Conservation (phyloP, 1,284 basidiomycete species). For the Dichomitus squalens region DNA sequence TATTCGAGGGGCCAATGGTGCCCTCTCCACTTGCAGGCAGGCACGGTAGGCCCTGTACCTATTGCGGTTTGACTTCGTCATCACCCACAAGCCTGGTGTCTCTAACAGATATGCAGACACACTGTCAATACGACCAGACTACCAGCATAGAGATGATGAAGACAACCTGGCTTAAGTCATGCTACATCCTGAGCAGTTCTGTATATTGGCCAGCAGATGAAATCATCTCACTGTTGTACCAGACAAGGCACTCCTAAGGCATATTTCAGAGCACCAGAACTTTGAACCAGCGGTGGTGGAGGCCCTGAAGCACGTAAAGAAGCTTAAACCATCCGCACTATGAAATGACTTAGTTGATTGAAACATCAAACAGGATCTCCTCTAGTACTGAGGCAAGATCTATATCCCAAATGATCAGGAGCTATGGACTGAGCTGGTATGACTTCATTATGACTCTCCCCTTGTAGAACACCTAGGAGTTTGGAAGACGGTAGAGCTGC, state of each 20-base stretch:
- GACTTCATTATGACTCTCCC: not conserved
- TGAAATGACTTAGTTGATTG: not conserved
- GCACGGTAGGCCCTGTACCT: conserved; percentile 43
- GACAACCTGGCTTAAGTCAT: no score
- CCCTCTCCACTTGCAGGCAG: conserved; percentile 39
- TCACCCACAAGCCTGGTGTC: no score
- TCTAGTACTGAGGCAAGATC: conserved; percentile 41
- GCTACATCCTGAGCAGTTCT: conserved; percentile 18
- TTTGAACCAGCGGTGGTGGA: no score
- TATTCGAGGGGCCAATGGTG: no score
- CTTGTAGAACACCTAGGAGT: not conserved
- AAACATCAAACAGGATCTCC: not conserved
- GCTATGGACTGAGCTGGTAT: not conserved
- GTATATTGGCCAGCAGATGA: no score
- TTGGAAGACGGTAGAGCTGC: not conserved
- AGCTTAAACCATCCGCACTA: not conserved
- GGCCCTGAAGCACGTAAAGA: not conserved
- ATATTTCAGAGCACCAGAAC: no score
- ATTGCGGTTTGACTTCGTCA: conserved; percentile 39
- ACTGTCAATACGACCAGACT: conserved; percentile 40
- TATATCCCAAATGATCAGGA: not conserved
- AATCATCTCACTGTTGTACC: not conserved
- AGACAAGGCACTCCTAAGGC: no score
- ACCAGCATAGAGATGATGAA: conserved; percentile 29
- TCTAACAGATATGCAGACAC: conserved; percentile 38